phyloP scores from a whole-genome alignment of 495 filamentous ascomycete species.

The Bryoglossum gracile region DNA sequence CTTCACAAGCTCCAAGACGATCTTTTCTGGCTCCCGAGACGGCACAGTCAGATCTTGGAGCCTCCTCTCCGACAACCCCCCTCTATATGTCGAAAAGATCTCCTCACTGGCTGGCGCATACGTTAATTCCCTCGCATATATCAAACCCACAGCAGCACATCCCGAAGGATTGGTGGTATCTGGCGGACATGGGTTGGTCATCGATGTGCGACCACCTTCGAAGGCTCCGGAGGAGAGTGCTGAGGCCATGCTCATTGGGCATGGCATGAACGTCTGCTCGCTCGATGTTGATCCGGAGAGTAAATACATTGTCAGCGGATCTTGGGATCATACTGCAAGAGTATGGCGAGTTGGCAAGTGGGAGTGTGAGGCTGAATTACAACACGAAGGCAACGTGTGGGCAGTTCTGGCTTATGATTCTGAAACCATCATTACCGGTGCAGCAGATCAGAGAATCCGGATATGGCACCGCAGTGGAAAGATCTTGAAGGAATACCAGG shows the following conservation, averaged over 20 bases:
- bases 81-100: slow-evolving; percentile 67
- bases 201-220: slow-evolving; percentile 73
- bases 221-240: slow-evolving; percentile 61
- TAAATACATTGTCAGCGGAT: slow-evolving; percentile 75
- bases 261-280: slow-evolving; percentile 78
- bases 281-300: slow-evolving; percentile 68
- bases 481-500: slow-evolving; percentile 59
- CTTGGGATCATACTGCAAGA: slow-evolving; percentile 84
- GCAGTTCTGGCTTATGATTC: slow-evolving; percentile 77
- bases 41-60: slow-evolving; percentile 86
- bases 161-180: slow-evolving; percentile 81
- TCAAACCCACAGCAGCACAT: slow-evolving; percentile 59
- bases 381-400: slow-evolving; percentile 81
- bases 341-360: slow-evolving; percentile 71
- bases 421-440: slow-evolving; percentile 79
- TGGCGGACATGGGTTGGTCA: slow-evolving; percentile 83
- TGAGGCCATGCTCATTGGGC: slow-evolving; percentile 78
- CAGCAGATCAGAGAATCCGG: slow-evolving; percentile 82
- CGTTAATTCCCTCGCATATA: slow-evolving; percentile 75
- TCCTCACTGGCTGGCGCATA: slow-evolving; percentile 70
- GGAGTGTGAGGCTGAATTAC: slow-evolving; percentile 63
- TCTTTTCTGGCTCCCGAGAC: slow-evolving; percentile 86
- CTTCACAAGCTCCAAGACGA: slow-evolving; percentile 64
- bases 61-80: slow-evolving; percentile 51
- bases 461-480: slow-evolving; percentile 65